Conservation (phyloP, 2,329 filamentous ascomycete species). For the Colletotrichum limetticola region DNA sequence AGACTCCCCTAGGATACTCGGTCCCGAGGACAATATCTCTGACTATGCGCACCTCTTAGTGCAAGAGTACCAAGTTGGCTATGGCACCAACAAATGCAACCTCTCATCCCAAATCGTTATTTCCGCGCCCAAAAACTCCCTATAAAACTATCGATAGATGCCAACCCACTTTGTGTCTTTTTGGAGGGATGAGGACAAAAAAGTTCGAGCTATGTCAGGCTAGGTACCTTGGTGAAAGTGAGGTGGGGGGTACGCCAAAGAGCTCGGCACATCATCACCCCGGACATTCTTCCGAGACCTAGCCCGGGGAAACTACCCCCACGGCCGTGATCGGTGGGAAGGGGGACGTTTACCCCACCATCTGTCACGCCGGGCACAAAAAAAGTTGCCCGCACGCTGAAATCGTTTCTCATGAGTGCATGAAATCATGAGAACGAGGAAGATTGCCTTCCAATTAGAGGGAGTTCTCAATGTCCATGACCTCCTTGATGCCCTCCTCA, state of each 20-base stretch:
- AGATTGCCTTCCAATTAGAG: constrained; percentile 45
- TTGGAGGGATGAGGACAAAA: background rate
- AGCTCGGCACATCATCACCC: constrained; percentile 28
- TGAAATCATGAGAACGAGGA: background rate
- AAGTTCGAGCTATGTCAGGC: background rate
- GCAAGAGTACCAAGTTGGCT: background rate
- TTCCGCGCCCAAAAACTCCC: background rate
- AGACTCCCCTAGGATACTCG: background rate
- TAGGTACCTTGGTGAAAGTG: background rate
- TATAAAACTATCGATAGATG: background rate
- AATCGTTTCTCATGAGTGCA: background rate
- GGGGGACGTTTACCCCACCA: constrained; percentile 11
- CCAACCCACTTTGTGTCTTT: background rate
- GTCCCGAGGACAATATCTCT: background rate
- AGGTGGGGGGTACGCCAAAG: background rate
- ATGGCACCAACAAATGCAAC: background rate
- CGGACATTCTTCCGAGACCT: constrained; percentile 25
- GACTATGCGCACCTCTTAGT: background rate
- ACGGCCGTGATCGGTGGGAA: constrained; percentile 28
- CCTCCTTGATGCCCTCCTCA: constrained; percentile 67
- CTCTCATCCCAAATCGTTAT: background rate
- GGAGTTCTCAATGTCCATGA: constrained; percentile 72
- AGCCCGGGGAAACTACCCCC: background rate
- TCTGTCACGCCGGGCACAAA: background rate
- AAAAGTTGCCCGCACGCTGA: constrained; percentile 11